Percentiles rank a stretch among this genome's conserved stretches.
Evolutionary conservation across 768 basidiomycete genomes (phyloP).

Genomic region (Mycena alexandri): DNA sequence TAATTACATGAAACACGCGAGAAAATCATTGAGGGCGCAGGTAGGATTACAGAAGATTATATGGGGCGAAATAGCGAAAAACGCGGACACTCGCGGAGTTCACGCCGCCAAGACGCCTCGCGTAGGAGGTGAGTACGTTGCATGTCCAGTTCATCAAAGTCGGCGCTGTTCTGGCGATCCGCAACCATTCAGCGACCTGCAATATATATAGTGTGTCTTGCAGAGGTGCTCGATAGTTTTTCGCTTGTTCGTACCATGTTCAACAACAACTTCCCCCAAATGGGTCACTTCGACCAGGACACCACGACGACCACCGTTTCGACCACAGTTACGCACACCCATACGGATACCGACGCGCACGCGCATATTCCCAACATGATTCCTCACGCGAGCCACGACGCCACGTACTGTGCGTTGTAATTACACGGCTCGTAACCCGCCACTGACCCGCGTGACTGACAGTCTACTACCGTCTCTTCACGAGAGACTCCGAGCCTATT

Average conservation of each 20-base stretch:
- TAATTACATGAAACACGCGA: too few relatives aligned
- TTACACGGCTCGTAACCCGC: constrained; percentile 8
- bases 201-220: constrained; percentile 9
- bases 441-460: not conserved
- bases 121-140: constrained; percentile 5
- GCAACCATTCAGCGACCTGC: constrained; percentile 3
- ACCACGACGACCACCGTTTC: constrained; percentile 15
- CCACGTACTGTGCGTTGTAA: constrained; percentile 19
- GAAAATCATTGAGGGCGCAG: too few relatives aligned
- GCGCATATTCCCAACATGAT: constrained; percentile 12
- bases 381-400: constrained; percentile 11
- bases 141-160: constrained; percentile 1
- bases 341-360: constrained; percentile 16
- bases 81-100: constrained; percentile 12
- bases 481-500: constrained; percentile 16
- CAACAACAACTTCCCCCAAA: constrained; percentile 11
- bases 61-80: constrained; percentile 12
- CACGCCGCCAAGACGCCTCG: constrained; percentile 12
- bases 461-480: constrained; percentile 27
- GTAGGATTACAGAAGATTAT: too few relatives aligned
- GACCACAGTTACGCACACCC: constrained; percentile 20
- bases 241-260: constrained; percentile 16
- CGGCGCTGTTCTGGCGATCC: constrained; percentile 8
- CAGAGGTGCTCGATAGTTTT: constrained; percentile 1
- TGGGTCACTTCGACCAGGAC: constrained; percentile 23